Percentiles rank a stretch among this genome's conserved stretches.
phyloP scores from a whole-genome alignment of 1,284 basidiomycete genomes.

The Leucoagaricus sp. region DNA sequence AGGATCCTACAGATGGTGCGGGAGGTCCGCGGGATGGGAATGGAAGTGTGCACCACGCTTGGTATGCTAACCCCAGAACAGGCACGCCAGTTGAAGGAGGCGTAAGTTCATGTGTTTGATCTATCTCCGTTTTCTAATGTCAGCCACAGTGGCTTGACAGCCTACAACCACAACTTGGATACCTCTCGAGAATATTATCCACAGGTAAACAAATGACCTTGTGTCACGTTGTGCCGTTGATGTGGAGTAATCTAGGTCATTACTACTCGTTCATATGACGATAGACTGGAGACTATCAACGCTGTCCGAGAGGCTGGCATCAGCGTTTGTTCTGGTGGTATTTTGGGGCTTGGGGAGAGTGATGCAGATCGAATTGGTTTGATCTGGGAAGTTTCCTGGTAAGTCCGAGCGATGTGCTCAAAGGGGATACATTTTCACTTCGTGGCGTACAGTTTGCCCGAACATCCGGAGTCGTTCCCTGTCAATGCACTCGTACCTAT shows the following conservation, averaged over 20 bases:
- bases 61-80: slow-evolving; percentile 97
- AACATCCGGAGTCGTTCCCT: slow-evolving; percentile 97
- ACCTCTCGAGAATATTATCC: slow-evolving; percentile 98
- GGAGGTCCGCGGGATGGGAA: slow-evolving; percentile 86
- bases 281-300: slow-evolving; percentile 86
- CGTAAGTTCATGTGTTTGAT: slow-evolving; percentile 49
- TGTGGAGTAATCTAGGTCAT: slow-evolving; percentile 67
- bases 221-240: slow-evolving; percentile 1
- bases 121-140: slow-evolving; percentile 13
- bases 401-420: slow-evolving; percentile 30
- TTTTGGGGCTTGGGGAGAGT: slow-evolving; percentile 92
- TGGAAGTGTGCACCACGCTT: slow-evolving; percentile 98
- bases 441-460: slow-evolving; percentile 68
- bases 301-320: slow-evolving; percentile 95
- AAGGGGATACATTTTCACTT: slow-evolving; percentile 3
- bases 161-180: slow-evolving; percentile 99
- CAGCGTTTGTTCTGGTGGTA: slow-evolving; percentile 96
- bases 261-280: slow-evolving; percentile 94
- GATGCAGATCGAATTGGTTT: slow-evolving; percentile 91
- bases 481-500: slow-evolving; percentile 93
- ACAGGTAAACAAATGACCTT: slow-evolving; percentile 49
- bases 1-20: slow-evolving; percentile 93
- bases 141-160: slow-evolving; percentile 77
- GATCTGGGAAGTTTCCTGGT: slow-evolving; percentile 94
- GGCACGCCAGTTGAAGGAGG: slow-evolving; percentile 91